Percentiles rank a stretch among this genome's conserved stretches.
phyloP scores from a whole-genome alignment of 2,329 filamentous ascomycete species.

The Colletotrichum tanaceti region DNA sequence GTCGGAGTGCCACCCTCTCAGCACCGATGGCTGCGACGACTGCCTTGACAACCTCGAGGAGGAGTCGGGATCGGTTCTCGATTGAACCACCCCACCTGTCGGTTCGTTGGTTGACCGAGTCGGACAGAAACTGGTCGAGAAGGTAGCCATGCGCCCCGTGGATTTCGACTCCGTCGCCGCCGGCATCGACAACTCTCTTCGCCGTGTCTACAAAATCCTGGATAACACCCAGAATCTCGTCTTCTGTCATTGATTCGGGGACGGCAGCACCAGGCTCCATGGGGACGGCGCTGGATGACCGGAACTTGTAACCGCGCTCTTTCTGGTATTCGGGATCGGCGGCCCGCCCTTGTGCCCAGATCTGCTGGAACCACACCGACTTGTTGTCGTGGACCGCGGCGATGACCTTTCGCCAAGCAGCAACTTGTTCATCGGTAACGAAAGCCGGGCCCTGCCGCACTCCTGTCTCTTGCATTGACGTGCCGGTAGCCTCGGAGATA shows the following conservation, averaged over 20 bases:
- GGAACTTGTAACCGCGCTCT: conserved; percentile 23
- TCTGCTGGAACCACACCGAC: conserved; percentile 46
- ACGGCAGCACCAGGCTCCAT: conserved; percentile 17
- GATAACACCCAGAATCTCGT: conserved; percentile 71
- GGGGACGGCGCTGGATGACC: conserved; percentile 29
- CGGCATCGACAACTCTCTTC: conserved; percentile 65
- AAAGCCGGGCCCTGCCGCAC: conserved; percentile 56
- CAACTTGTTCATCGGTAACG: conserved; percentile 49
- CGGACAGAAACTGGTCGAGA: conserved; percentile 67
- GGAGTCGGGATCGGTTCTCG: conserved; percentile 59
- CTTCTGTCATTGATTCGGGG: conserved; percentile 70
- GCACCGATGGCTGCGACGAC: conserved; percentile 43
- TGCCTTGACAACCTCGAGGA: conserved; percentile 58
- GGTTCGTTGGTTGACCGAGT: conserved; percentile 53
- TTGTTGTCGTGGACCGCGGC: conserved; percentile 45
- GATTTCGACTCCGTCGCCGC: conserved; percentile 73
- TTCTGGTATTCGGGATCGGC: conserved; percentile 28
- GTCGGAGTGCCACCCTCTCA: conserved; percentile 54
- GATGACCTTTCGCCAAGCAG: conserved; percentile 45
- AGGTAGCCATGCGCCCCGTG: conserved; percentile 66
- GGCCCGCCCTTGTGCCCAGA: conserved; percentile 39
- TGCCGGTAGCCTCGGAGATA: conserved; percentile 47
- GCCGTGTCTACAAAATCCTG: conserved; percentile 62
- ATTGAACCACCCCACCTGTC: conserved; percentile 63
- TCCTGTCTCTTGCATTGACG: conserved; percentile 43